Evolutionary conservation across 176 grass and related monocot species (phyloP), one percentile per base, ranked within the genome.

Genomic region (Otatea glauca): DNA sequence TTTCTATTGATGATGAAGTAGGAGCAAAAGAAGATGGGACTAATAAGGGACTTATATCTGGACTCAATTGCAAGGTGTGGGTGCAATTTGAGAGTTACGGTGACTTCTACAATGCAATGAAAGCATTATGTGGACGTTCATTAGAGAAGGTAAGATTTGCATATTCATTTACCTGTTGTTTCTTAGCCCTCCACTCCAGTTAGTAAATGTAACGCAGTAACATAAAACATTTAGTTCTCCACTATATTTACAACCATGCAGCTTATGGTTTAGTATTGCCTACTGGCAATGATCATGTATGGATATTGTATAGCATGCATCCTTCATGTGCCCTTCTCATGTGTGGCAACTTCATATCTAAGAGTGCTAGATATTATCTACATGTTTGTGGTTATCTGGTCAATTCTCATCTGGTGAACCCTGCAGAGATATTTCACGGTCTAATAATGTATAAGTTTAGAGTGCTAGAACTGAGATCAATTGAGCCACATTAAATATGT

Each of bases 21-120:
- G 84, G 53, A 71, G 83, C 51, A 69, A 87, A 86, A 70, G 76
- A 39, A 70, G 89, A 87, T 53, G 79, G 80, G 7, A 34, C 53
- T 65, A 90, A 88, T 32, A 88, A 85, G 37, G 92, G 81, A 54
- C 77, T 93, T 67, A 81, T 98, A 85, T 87, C 93, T 87, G 93
- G 85, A 78, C 93, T 98, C 63, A 98, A 95, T 85, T 98, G 93
- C 65, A 95, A 98, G 82, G 85, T 98, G 44, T 87, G 85, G 89
- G 96, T 95, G 43, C 90, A 92, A 88, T 95, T 95, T 83, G 96
- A 98, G 83, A 88, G 39, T 78, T 92, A 95, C 0, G 88, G 90
- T 65, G 93, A 98, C 64, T 98, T 93, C 85, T 85, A 85, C 17
- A 79, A 88, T 95, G 96, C 93, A 83, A 92, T 95, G 89, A 93